Percentiles rank a stretch among this genome's conserved stretches.
These are phyloP conservation scores for Astrothelium macrocarpum DNA, from an alignment of 495 filamentous ascomycete species.

Conservation along the genomic window DNA sequence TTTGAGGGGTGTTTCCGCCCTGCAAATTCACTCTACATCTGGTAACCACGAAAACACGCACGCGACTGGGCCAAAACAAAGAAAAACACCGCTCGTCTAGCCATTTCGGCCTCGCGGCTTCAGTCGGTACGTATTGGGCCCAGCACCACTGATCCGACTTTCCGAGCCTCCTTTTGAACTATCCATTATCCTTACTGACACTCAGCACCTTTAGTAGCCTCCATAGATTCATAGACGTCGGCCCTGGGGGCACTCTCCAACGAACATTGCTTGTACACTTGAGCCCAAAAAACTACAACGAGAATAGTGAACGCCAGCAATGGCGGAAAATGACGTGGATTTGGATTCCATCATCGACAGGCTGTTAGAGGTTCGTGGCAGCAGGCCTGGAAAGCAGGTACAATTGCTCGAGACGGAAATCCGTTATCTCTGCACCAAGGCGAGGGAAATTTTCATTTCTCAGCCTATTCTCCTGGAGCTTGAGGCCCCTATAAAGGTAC, in stretches of 20 bases:
- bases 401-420: conserved; percentile 96
- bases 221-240: not conserved
- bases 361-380: conserved; percentile 94
- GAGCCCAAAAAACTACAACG: not conserved
- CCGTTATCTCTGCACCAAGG: conserved; percentile 95
- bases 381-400: conserved; percentile 95
- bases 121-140: not conserved
- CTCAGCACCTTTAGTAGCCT: not conserved
- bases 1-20: conserved; percentile 2
- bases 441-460: conserved; percentile 98
- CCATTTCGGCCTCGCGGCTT: not conserved
- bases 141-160: not conserved
- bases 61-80: not conserved
- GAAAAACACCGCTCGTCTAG: not conserved
- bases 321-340: conserved; percentile 98
- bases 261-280: not conserved
- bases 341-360: conserved; percentile 98
- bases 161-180: not conserved
- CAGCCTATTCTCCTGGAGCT: conserved; percentile 96
- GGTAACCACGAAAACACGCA: not conserved
- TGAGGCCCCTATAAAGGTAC: conserved; percentile 97
- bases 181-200: not conserved
- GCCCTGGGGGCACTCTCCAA: not conserved
- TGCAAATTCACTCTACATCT: not conserved
- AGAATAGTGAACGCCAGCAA: conserved; percentile 37